Evolutionary conservation across 768 basidiomycete genomes (phyloP), one percentile per base, ranked within the genome.

Genomic region (Hygrophoropsis aurantiaca): DNA sequence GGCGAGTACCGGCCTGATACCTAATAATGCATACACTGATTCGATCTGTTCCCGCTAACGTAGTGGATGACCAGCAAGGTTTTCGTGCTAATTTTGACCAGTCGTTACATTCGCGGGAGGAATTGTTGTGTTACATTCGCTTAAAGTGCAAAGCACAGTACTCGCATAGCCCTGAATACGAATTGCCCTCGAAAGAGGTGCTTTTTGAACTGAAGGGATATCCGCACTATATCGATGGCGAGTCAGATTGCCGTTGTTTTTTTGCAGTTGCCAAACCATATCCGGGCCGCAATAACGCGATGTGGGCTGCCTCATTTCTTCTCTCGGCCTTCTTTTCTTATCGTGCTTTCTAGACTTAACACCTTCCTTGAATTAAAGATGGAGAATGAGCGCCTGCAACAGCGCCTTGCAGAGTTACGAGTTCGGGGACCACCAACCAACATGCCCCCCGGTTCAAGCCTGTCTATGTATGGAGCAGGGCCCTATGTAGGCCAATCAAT

Each of bases 331-430:
- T 7, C 6, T 42, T n/a, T n/a, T n/a, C 49, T 57, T 25, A 55
- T 15, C 30, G 3, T 19, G 45, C 8, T 26, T 32, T 43, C 27
- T 40, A 89, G 88, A 78, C 66, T 88, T 24, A 80, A 85, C 52
- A 81, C 82, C 1, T 80, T 84, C 54, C 57, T 97, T 27, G 93
- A 95, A 58, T 78, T 95, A 41, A 94, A 92, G 65, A 72, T 85
- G 46, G 91, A 94, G 68, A 93, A 97, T 63, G 87, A 90, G 63
- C 78, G 83, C 11, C 66, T 97, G 34, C 77, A 86, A 54, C 78
- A 79, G 49, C 81, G 83, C 21, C 65, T 86, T 26, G 61, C 67
- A 2, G 75, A 78, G 35, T 62, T 77, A 19, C 69, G 70, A n/a
- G 53, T 59, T 15, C 52, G 54, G 18, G 54, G 52, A 2, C 41